Percentiles rank a stretch among this genome's conserved stretches.
Evolutionary conservation across 371 early-diverging fungal genomes (phyloP).

Genomic region (Mucor racemosus): DNA sequence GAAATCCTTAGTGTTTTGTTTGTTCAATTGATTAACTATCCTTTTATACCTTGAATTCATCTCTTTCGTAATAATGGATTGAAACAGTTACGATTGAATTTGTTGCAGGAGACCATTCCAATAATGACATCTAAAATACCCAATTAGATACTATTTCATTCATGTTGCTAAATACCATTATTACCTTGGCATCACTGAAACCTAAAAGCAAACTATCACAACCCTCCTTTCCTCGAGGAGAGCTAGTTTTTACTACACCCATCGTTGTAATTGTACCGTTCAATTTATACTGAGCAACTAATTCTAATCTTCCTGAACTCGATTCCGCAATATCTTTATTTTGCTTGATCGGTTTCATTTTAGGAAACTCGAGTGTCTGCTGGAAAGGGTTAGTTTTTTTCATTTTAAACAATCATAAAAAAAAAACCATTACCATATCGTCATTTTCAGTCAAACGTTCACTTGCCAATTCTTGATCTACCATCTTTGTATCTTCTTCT

Average conservation of each 20-base stretch:
- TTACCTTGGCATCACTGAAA: constrained; percentile 94
- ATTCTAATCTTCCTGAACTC: constrained; percentile 74
- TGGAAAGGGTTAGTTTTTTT: not conserved
- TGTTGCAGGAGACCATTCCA: constrained; percentile 82
- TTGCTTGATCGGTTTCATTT: constrained; percentile 40
- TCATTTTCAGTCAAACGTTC: constrained; percentile 27
- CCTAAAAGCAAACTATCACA: constrained; percentile 85
- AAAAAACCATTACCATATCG: constrained; percentile 28
- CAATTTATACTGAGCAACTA: constrained; percentile 75
- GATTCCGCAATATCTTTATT: constrained; percentile 26
- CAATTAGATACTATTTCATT: not conserved
- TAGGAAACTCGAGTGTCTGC: constrained; percentile 50
- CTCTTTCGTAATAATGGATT: constrained; percentile 95
- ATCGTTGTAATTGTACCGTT: constrained; percentile 84
- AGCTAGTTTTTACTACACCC: constrained; percentile 73
- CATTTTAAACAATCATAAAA: too few species aligned
- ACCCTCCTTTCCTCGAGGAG: constrained; percentile 69
- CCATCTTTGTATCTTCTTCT: constrained; percentile 20
- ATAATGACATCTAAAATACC: constrained; percentile 76
- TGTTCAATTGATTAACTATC: too few species aligned
- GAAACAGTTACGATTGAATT: constrained; percentile 89
- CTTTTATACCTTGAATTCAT: constrained; percentile 78
- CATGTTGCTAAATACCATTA: not conserved
- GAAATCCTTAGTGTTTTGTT: too few species aligned
- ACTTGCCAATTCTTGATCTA: constrained; percentile 24